Conservation (phyloP, 192 early-diverging fungal species). For the Coemansia sp. region DNA sequence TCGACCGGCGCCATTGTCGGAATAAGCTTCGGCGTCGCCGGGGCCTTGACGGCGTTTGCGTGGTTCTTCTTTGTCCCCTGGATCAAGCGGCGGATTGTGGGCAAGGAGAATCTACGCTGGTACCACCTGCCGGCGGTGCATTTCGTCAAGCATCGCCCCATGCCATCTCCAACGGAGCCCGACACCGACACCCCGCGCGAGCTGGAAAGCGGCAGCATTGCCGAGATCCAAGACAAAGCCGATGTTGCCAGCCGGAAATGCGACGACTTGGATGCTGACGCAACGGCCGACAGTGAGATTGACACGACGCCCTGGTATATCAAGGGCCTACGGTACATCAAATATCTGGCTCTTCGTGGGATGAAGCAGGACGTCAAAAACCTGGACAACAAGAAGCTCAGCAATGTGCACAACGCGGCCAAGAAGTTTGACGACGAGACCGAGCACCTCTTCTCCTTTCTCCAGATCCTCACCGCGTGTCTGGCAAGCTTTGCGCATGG, state of each 20-base stretch:
- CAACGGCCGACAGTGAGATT: conserved; percentile 3
- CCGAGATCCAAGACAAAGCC: conserved; percentile 23
- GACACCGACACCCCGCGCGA: conserved; percentile 16
- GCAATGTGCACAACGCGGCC: conserved; percentile 60
- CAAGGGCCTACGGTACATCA: conserved; percentile 1
- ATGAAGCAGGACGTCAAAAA: conserved; percentile 54
- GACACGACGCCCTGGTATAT: conserved; percentile 6
- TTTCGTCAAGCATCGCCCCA: conserved; percentile 54
- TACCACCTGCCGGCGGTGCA: conserved; percentile 66
- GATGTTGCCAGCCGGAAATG: conserved; percentile 8
- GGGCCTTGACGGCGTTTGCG: conserved; percentile 52
- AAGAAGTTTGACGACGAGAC: conserved; percentile 66
- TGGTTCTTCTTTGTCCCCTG: conserved; percentile 66
- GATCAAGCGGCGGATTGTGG: conserved; percentile 59
- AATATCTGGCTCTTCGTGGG: conserved; percentile 41
- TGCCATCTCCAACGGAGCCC: conserved; percentile 18
- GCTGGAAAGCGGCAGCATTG: conserved; percentile 19
- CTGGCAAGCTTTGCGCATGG: conserved; percentile 84
- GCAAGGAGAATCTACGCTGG: conserved; percentile 66
- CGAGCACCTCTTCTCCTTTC: conserved; percentile 77
- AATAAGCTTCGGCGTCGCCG: conserved; percentile 60
- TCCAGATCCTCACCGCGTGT: conserved; percentile 76
- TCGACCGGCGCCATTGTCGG: conserved; percentile 55
- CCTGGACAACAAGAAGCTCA: conserved; percentile 43
- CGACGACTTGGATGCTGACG: conserved; percentile 7